These are phyloP conservation scores for Pulveroboletus frians DNA, from an alignment of 768 basidiomycete genomes.

Conservation along the genomic window DNA sequence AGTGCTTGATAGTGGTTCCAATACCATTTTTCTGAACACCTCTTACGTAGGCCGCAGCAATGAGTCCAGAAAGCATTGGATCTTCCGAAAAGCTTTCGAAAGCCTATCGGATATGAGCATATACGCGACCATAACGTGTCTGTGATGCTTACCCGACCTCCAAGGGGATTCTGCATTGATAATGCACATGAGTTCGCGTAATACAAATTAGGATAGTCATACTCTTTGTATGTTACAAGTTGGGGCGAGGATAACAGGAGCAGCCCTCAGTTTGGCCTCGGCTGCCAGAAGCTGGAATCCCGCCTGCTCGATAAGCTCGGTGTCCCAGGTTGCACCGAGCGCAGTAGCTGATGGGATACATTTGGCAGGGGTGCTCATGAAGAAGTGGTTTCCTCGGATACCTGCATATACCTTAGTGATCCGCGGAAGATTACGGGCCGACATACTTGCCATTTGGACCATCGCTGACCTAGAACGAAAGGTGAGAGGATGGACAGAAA, in stretches of 20 bases:
- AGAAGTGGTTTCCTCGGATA: slow-evolving; percentile 69
- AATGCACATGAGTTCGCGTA: not conserved
- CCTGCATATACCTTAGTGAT: slow-evolving; percentile 25
- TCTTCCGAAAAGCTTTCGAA: slow-evolving; percentile 82
- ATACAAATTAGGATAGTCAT: slow-evolving; percentile 13
- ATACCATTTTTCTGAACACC: slow-evolving; percentile 76
- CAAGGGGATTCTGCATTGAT: slow-evolving; percentile 53
- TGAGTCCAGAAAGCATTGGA: slow-evolving; percentile 64
- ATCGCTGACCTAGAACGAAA: slow-evolving; percentile 56
- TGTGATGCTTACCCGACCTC: slow-evolving; percentile 48
- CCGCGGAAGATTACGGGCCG: not conserved
- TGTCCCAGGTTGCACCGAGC: slow-evolving; percentile 71
- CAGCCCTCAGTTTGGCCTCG: slow-evolving; percentile 67
- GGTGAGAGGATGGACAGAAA: slow-evolving; percentile 12
- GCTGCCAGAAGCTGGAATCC: slow-evolving; percentile 61
- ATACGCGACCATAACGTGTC: not conserved
- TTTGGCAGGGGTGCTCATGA: slow-evolving; percentile 78
- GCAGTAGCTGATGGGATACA: slow-evolving; percentile 72
- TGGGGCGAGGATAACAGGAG: slow-evolving; percentile 68
- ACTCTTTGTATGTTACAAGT: slow-evolving; percentile 84
- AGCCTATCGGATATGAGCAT: slow-evolving; percentile 36
- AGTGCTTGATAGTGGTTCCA: slow-evolving; percentile 77
- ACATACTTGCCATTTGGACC: slow-evolving; percentile 62
- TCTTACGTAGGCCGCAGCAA: slow-evolving; percentile 68
- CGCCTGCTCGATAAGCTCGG: slow-evolving; percentile 54